These are phyloP conservation scores for Penicillium griseofulvum DNA, from an alignment of 2,329 filamentous ascomycete species.

Conservation along the genomic window DNA sequence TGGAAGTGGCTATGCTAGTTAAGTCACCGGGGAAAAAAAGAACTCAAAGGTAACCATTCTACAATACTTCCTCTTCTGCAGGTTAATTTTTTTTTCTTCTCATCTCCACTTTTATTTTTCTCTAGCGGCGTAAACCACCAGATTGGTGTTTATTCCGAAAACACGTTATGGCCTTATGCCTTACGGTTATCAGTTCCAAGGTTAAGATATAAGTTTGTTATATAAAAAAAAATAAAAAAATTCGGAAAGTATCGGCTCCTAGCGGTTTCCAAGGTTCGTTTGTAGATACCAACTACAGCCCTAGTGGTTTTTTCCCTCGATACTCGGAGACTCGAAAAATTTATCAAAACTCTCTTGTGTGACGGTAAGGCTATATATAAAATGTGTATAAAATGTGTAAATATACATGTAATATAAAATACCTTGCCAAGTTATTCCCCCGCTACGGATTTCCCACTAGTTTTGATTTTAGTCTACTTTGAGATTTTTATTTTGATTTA, in stretches of 20 bases:
- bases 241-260: slow-evolving; percentile 13
- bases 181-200: not conserved
- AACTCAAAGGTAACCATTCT: not conserved
- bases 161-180: not conserved
- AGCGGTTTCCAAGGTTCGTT: slow-evolving; percentile 11
- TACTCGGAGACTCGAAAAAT: not conserved
- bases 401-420: not conserved
- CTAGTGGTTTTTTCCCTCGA: not conserved
- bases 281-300: not conserved
- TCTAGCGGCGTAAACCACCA: slow-evolving; percentile 21
- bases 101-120: slow-evolving; percentile 6
- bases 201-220: not conserved
- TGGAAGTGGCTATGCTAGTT: not conserved
- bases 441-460: slow-evolving; percentile 30
- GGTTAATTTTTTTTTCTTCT: not conserved
- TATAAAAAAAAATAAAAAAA: not conserved
- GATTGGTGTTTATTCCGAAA: slow-evolving; percentile 18
- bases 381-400: too few species aligned
- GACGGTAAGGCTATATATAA: not conserved
- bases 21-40: not conserved
- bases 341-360: too few species aligned
- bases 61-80: not conserved
- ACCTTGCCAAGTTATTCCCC: slow-evolving; percentile 19
- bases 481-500: not conserved
- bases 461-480: slow-evolving; percentile 1